Conservation (phyloP, 2,329 filamentous ascomycete species). For the Orbilia brochopaga region DNA sequence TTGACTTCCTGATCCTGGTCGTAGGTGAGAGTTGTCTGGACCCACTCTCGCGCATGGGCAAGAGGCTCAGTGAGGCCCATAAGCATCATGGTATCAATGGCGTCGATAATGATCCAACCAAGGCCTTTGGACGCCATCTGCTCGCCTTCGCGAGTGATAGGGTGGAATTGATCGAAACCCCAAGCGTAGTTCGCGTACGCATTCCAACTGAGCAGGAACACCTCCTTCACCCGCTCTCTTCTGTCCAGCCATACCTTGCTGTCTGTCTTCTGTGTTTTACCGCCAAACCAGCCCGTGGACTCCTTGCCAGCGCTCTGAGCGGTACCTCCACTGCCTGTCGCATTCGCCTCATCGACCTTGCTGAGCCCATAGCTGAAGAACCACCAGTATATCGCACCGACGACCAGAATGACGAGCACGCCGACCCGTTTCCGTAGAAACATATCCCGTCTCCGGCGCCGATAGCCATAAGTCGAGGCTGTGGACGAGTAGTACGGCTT, state of each 20-base stretch:
- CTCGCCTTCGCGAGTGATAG: conserved; percentile 75
- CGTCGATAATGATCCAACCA: conserved; percentile 98
- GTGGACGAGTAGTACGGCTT: conserved; percentile 79
- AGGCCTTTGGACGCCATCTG: conserved; percentile 89
- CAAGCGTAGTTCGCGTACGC: conserved; percentile 91
- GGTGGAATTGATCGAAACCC: conserved; percentile 89
- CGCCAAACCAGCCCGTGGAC: conserved; percentile 63
- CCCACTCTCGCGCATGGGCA: conserved; percentile 84
- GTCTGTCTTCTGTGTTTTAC: conserved; percentile 56
- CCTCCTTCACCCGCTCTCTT: conserved; percentile 81
- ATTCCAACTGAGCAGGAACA: conserved; percentile 89
- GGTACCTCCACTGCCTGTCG: conserved; percentile 57
- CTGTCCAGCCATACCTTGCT: conserved; percentile 76
- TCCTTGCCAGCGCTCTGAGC: conserved; percentile 64
- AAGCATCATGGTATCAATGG: conserved; percentile 93
- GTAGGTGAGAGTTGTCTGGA: conserved; percentile 78
- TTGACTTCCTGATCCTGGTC: conserved; percentile 95
- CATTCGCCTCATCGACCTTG: conserved; percentile 55
- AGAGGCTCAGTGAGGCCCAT: conserved; percentile 95
- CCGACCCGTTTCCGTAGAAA: conserved; percentile 60
- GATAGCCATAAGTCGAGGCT: conserved; percentile 59
- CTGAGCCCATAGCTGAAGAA: conserved; percentile 1
- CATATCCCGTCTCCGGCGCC: conserved; percentile 68
- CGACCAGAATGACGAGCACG: conserved; percentile 13
- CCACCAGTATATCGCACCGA: conserved; percentile 52